Percentiles rank a stretch among this genome's conserved stretches.
phyloP scores from a whole-genome alignment of 2,329 filamentous ascomycete genomes.

The Colletotrichum viniferum region DNA sequence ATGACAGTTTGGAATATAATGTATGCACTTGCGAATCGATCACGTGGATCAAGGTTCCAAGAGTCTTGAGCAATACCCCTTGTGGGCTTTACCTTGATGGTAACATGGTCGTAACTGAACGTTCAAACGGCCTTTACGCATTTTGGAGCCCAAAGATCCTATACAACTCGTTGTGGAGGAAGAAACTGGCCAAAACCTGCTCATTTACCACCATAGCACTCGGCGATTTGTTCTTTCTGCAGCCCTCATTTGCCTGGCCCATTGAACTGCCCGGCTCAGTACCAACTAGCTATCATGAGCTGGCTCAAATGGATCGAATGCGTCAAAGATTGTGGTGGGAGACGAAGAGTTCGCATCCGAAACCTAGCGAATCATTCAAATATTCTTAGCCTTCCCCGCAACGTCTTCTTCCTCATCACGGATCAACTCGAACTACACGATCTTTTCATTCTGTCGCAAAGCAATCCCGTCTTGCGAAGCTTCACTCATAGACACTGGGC shows the following conservation, averaged over 20 bases:
- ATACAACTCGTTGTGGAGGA: not conserved
- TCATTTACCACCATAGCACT: not conserved
- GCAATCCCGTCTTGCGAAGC: not conserved
- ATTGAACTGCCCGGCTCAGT: fast-evolving
- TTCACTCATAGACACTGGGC: not conserved
- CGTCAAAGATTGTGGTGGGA: not conserved
- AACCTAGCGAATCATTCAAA: not conserved
- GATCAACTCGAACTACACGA: not conserved
- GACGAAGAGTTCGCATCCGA: not conserved
- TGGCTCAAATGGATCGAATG: not conserved
- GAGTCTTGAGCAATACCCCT: not conserved
- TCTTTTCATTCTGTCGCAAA: not conserved
- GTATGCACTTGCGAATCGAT: not conserved
- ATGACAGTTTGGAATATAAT: not conserved
- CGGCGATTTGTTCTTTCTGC: not conserved
- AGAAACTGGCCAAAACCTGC: not conserved
- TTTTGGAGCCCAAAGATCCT: not conserved
- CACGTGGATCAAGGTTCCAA: not conserved
- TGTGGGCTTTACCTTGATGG: not conserved
- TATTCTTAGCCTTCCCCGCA: not conserved
- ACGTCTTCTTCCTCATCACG: not conserved
- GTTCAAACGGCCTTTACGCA: not conserved
- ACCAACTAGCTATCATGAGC: not conserved
- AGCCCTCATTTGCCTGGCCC: fast-evolving
- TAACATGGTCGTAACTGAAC: not conserved